Evolutionary conservation across 768 basidiomycete genomes (phyloP), one percentile per base, ranked within the genome.

Genomic region (button mushroom (Agaricus bisporus)): DNA sequence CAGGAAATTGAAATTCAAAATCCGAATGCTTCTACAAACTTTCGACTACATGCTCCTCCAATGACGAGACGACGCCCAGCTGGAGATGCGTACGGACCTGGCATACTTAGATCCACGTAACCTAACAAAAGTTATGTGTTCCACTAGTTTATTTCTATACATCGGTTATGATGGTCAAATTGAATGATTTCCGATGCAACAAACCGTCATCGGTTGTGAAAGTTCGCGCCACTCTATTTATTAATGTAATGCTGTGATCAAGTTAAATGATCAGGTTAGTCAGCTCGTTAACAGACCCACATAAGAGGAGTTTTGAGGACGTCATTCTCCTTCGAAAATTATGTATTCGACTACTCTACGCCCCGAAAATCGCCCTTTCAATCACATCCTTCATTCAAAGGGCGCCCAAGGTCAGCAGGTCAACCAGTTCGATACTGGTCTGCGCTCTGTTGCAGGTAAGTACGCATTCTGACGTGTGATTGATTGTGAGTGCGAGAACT

Each of bases 41-140:
- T 81, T 60, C 69, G 65, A 32, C 64, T 81, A 14, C 65, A 66
- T 38, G 64, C 70, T 4, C 77, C 77, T 17, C 55, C 54, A 6
- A 37, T 25, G 28, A 32, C 49, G 3, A 43, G 57, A 12, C 57
- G 57, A 36, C 60, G 70, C 9, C 45, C 60, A 28, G 62, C 61
- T n/a, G 61, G 66, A 25, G 63, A 63, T 44, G 58, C 61, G 26
- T 60, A 61, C 20, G 61, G 66, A 17, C 47, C 64, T 25, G 68
- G 65, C 1, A 55, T 69, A 15, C 20, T 57, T 55, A 37, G 61
- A 59, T 28, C 51, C 46, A 47, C 57, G 48, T 62, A 46, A 52
- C 26, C 48, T 32, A 49, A 43, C 51, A 39, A 48, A 20, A 50
- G 47, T 39, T 56, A 64, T 26, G 26, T 48, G 28, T 62, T 54